Evolutionary conservation across 2,329 filamentous ascomycete species (phyloP), one percentile per base, ranked within the genome.

Genomic region (Fusarium secorum): DNA sequence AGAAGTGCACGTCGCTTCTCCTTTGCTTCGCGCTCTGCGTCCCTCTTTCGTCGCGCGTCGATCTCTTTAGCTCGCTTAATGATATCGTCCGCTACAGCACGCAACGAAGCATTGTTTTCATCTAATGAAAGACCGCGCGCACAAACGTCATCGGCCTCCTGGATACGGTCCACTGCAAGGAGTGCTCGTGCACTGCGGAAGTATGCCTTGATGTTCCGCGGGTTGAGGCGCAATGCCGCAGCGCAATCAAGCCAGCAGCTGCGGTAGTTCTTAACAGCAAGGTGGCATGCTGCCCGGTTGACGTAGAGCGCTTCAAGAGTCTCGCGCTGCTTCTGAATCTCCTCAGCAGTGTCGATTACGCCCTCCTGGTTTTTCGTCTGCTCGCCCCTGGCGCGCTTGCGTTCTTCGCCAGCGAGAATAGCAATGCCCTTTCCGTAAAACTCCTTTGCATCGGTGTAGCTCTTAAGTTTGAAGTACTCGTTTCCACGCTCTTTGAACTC

Each of bases 401-500:
- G 80, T 77, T 93, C 88, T 79, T 92, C 91, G 10, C 83, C 83
- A 15, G 86, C 85, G 22, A 98, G 82, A 11, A 97, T 88, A 15
- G 88, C 84, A 56, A 98, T 86, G n/a, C 91, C 95, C 83, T 97
- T 96, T 33, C 87, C 89, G 80, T 99, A 99, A 80, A 95, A 98
- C 80, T 97, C 94, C 78, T 92, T 91, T 7, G 95, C 96, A 80
- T 98, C 94, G 30, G 81, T 85, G 89, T 92, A 97, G 51, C 89
- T 85, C 80, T 90, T 90, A 60, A 86, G 85, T 74, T 87, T 86
- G 78, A 97, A 97, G 76, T 89, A 90, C 76, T 98, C 95, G 79
- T 99, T 99, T 36, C 96, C 96, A 73, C 94, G 93, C 78, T 95
- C 91, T 76, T 96, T 94, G 84, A 98, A 98, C 71, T 93, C 93